These are phyloP conservation scores for Claviceps pusilla DNA, from an alignment of 2,329 filamentous ascomycete genomes.

Conservation along the genomic window DNA sequence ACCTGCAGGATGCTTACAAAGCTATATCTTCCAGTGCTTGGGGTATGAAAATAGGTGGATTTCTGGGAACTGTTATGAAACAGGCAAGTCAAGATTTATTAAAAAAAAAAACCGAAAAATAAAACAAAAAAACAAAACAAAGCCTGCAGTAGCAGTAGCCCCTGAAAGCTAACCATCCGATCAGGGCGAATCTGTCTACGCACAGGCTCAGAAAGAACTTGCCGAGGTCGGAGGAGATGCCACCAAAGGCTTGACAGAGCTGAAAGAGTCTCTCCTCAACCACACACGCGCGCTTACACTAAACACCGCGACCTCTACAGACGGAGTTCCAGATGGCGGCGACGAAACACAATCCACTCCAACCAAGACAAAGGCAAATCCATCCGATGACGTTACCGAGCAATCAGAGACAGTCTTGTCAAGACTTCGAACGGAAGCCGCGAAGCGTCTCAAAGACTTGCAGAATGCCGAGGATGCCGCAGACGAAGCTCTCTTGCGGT, in stretches of 20 bases:
- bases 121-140: no score
- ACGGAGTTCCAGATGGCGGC: slow-evolving; percentile 15
- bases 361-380: slow-evolving; percentile 24
- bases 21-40: slow-evolving; percentile 83
- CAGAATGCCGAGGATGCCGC: slow-evolving; percentile 89
- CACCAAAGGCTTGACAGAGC: slow-evolving; percentile 59
- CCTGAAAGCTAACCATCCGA: slow-evolving; percentile 2
- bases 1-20: slow-evolving; percentile 90
- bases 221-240: slow-evolving; percentile 67
- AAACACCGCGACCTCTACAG: slow-evolving; percentile 24
- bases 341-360: slow-evolving; percentile 31
- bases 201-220: slow-evolving; percentile 74
- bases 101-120: background rate
- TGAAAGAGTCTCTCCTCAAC: slow-evolving; percentile 52
- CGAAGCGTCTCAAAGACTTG: slow-evolving; percentile 74
- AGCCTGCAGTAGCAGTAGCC: background rate
- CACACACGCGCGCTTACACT: slow-evolving; percentile 63
- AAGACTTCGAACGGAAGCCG: slow-evolving; percentile 59
- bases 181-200: slow-evolving; percentile 68
- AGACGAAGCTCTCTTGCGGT: slow-evolving; percentile 84
- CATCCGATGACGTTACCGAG: slow-evolving; percentile 27
- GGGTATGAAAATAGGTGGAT: slow-evolving; percentile 76
- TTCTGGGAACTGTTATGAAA: slow-evolving; percentile 84
- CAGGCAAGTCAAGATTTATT: slow-evolving; percentile 39
- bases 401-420: slow-evolving; percentile 54